These are phyloP conservation scores for Penicillium bialowiezense DNA, from an alignment of 495 filamentous ascomycete genomes.

Conservation along the genomic window DNA sequence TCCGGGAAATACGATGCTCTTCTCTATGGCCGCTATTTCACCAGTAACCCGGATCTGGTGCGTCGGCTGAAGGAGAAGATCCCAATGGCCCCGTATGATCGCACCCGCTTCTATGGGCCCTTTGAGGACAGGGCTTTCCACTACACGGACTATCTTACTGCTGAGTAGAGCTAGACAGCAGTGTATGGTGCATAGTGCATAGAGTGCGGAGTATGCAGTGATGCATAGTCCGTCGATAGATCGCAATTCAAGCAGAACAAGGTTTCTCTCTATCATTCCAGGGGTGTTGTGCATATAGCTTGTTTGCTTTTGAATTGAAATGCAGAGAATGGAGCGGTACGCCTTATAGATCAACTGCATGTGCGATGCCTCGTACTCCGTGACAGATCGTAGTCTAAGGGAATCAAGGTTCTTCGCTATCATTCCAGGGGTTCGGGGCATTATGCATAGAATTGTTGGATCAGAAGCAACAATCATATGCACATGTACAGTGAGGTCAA, in stretches of 20 bases:
- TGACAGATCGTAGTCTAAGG: not conserved
- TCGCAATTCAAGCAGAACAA: not conserved
- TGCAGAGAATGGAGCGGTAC: too few relatives aligned
- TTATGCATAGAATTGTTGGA: too few relatives aligned
- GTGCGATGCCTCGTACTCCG: too few relatives aligned
- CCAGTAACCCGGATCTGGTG: slow-evolving; percentile 66
- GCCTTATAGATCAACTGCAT: too few relatives aligned
- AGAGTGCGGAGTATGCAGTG: not conserved
- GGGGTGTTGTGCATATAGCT: too few relatives aligned
- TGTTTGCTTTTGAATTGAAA: too few relatives aligned
- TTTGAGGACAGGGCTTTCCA: slow-evolving; percentile 34
- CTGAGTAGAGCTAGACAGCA: slow-evolving; percentile 1
- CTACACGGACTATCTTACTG: slow-evolving; percentile 31
- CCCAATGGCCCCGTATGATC: slow-evolving; percentile 52
- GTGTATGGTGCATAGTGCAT: too few relatives aligned
- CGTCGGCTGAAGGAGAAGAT: slow-evolving; percentile 55
- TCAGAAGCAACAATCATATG: too few relatives aligned
- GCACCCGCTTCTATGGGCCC: slow-evolving; percentile 56
- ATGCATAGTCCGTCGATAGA: not conserved
- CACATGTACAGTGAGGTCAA: too few relatives aligned
- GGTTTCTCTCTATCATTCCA: not conserved
- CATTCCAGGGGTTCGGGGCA: too few relatives aligned
- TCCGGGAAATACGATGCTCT: slow-evolving; percentile 38
- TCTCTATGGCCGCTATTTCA: slow-evolving; percentile 62
- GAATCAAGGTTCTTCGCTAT: not conserved